Percentiles rank a stretch among this genome's conserved stretches.
Evolutionary conservation across 2,329 filamentous ascomycete genomes (phyloP).

Genomic region (Paramyrothecium roridum): DNA sequence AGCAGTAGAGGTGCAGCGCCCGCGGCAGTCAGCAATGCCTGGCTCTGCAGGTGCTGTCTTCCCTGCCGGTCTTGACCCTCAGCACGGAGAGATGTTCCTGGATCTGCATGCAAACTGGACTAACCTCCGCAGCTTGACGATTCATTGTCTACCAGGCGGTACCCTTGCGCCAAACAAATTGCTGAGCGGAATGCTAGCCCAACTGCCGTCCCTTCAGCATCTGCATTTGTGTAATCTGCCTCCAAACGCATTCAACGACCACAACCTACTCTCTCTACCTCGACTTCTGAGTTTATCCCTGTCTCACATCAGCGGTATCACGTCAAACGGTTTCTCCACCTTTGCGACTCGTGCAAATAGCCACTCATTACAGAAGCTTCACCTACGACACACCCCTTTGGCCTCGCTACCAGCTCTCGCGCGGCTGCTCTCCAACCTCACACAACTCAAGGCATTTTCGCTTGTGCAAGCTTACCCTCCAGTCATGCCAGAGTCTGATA

Average conservation of each 20-base stretch:
- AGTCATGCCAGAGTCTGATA: slow-evolving; percentile 50
- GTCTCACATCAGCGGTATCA: slow-evolving; percentile 53
- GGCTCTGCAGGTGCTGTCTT: slow-evolving; percentile 24
- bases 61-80: slow-evolving; percentile 24
- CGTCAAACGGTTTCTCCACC: slow-evolving; percentile 51
- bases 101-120: slow-evolving; percentile 53
- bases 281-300: slow-evolving; percentile 53
- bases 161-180: slow-evolving; percentile 50
- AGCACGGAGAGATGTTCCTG: slow-evolving; percentile 39
- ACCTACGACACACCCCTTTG: slow-evolving; percentile 54
- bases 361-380: slow-evolving; percentile 43
- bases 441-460: slow-evolving; percentile 44
- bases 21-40: slow-evolving; percentile 21
- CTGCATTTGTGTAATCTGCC: slow-evolving; percentile 59
- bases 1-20: slow-evolving; percentile 24
- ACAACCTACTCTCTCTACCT: slow-evolving; percentile 52
- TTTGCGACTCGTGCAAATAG: slow-evolving; percentile 51
- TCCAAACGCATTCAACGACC: slow-evolving; percentile 53
- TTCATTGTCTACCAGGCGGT: slow-evolving; percentile 57
- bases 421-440: slow-evolving; percentile 56
- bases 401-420: slow-evolving; percentile 54
- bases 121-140: slow-evolving; percentile 51
- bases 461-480: slow-evolving; percentile 55
- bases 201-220: slow-evolving; percentile 52
- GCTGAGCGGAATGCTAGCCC: slow-evolving; percentile 45